phyloP scores from a whole-genome alignment of 164 flowering plant genomes.

The Liriodendron chinense region DNA sequence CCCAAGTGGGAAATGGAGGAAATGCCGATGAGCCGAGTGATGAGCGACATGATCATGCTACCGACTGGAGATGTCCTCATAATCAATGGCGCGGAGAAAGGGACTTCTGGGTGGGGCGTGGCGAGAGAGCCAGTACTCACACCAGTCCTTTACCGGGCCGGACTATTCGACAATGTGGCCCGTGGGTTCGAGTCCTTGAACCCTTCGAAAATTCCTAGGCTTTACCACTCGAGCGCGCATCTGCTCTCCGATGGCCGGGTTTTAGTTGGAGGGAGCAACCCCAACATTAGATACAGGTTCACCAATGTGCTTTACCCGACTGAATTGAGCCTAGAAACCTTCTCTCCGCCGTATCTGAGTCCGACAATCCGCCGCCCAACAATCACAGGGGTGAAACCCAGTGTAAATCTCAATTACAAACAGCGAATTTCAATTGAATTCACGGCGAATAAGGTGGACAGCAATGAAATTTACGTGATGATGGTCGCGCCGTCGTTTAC shows the following conservation, averaged over 20 bases:
- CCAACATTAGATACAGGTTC: slow-evolving; percentile 28
- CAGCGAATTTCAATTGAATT: slow-evolving; percentile 17
- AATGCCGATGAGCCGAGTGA: slow-evolving; percentile 45
- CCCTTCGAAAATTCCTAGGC: slow-evolving; percentile 29
- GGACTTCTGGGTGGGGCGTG: slow-evolving; percentile 47
- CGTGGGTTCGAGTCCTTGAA: slow-evolving; percentile 24
- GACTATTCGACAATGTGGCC: not conserved
- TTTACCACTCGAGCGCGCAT: slow-evolving; percentile 44
- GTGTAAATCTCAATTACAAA: slow-evolving; percentile 14
- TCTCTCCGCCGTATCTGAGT: slow-evolving; percentile 38
- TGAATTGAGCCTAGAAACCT: slow-evolving; percentile 35
- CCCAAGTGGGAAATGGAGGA: slow-evolving; percentile 48
- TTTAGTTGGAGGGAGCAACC: slow-evolving; percentile 41
- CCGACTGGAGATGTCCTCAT: slow-evolving; percentile 51
- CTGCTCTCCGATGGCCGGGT: slow-evolving; percentile 33
- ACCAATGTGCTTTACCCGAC: slow-evolving; percentile 26
- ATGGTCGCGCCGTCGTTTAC: slow-evolving; percentile 65
- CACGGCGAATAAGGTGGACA: not conserved
- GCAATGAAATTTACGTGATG: slow-evolving; percentile 29
- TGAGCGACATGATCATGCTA: slow-evolving; percentile 53
- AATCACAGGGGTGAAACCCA: slow-evolving; percentile 7
- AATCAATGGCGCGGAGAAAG: slow-evolving; percentile 48
- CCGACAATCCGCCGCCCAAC: slow-evolving; percentile 11
- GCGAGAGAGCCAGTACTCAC: slow-evolving; percentile 34
- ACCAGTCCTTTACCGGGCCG: slow-evolving; percentile 43